Base-by-base conservation (phyloP, 352 stramenopile species). In the Phytophthora quininea region DNA sequence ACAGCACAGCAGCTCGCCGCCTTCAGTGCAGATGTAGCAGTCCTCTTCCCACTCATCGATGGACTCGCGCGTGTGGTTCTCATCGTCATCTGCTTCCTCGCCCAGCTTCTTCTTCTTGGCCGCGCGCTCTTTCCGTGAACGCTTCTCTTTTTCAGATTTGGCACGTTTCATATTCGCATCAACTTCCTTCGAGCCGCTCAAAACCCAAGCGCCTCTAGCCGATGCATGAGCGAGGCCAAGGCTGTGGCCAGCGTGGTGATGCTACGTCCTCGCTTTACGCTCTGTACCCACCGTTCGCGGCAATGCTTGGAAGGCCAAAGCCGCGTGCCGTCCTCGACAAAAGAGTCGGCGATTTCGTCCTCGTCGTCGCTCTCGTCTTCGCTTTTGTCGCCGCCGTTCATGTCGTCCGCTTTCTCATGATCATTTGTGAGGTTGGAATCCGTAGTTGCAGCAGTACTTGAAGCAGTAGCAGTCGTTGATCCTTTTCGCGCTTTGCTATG, bases 1-100 rank as follows among this genome's bases (percentile, higher is more conserved):
- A 58, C 96, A 99, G 58, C 88, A 96, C 29, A 98, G 64, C 19
- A 98, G 40, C 64, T 96, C 86, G 30, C 92, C 93, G 31, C 82
- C 83, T 65, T 91, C 88, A 3, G 66, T 76, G 65, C 96, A 99
- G 37, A 96, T 77, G 59, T 90, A 89, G 52, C 96, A 99, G 68
- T 95, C 84, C 54, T 94, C 85, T 68, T 96, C 86, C 90, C 90
- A 97, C 49, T 93, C 88, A 54, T 93, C 86, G 33, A 83, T 83
- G 10, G 80, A 89, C 37, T 90, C 80, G 30, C 74, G 74, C 11
- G 63, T 64, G 3, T 63, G 62, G 0, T 65, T 62, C 32, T 90
- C 81, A 7, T 79, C 80, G 29, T 92, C 76, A 12, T 81, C 75
- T 3, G 35, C 71, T 42, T 86, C 74, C 45, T 93, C 78, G 7